These are phyloP conservation scores for Xylaria sp. DNA, from an alignment of 2,329 filamentous ascomycete genomes.

Conservation along the genomic window DNA sequence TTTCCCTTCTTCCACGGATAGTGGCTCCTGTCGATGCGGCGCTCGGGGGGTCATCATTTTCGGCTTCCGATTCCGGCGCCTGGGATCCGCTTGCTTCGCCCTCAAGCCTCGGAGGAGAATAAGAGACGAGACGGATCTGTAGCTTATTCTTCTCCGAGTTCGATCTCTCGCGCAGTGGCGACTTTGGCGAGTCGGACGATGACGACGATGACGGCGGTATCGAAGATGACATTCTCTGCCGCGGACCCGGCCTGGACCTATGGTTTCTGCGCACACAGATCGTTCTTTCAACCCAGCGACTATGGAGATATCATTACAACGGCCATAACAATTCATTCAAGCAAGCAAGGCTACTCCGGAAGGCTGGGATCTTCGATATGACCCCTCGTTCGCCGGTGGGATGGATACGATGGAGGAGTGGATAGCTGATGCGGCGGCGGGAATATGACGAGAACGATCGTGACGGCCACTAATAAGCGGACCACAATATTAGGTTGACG, in stretches of 20 bases:
- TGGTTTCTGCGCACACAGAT: conserved; percentile 17
- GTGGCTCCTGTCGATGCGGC: conserved; percentile 28
- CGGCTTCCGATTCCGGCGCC: conserved; percentile 20
- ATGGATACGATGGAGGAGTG: conserved; percentile 11
- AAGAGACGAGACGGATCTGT: conserved; percentile 53
- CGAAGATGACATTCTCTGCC: conserved; percentile 39
- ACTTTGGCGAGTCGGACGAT: conserved; percentile 29
- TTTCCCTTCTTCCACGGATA: conserved; percentile 30
- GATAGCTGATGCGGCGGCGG: conserved; percentile 21
- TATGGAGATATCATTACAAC: conserved; percentile 25
- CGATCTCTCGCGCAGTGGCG: conserved; percentile 44
- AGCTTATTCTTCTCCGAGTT: conserved; percentile 46
- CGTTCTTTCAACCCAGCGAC: conserved; percentile 18
- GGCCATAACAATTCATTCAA: conserved; percentile 28
- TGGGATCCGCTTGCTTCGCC: conserved; percentile 29
- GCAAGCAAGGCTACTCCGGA: conserved; percentile 10
- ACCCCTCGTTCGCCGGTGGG: conserved; percentile 15
- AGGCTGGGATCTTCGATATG: conserved; percentile 5
- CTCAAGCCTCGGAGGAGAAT: conserved; percentile 48
- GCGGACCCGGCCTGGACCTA: conserved; percentile 25
- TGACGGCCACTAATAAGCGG: conserved; percentile 13
- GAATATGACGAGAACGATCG: conserved; percentile 20
- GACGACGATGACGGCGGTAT: conserved; percentile 29
- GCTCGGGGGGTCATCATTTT: conserved; percentile 20
- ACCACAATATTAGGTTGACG: conserved; percentile 19